A percentile compares a stretch with the other conserved stretches of the same genome.
These are phyloP conservation scores for Acorus calamus DNA, from an alignment of 106 monocot species.

Conservation along the genomic window DNA sequence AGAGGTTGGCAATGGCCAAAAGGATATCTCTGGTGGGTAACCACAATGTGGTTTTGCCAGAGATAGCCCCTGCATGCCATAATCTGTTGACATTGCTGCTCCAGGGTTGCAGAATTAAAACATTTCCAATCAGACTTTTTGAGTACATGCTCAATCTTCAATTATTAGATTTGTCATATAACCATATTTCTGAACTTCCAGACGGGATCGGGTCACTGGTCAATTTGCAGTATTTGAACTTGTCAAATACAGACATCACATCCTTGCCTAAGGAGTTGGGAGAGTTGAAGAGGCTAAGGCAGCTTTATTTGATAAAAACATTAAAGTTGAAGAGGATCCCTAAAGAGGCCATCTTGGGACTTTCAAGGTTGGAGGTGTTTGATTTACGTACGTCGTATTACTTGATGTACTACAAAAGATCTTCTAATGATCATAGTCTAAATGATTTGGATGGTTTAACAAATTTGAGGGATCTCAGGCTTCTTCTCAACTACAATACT, in stretches of 20 bases:
- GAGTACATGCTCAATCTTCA: not conserved
- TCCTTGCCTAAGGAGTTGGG: conserved; percentile 4
- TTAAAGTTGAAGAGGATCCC: not conserved
- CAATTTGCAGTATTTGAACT: not conserved
- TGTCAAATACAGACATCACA: not conserved
- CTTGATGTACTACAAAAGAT: not conserved
- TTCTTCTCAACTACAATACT: not conserved
- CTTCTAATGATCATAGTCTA: no score
- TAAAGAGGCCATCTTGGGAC: not conserved
- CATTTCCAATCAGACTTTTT: not conserved
- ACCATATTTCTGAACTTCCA: not conserved
- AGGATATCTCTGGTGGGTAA: conserved; percentile 4
- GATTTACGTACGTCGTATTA: not conserved
- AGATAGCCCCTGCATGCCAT: not conserved
- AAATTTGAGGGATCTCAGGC: no score
- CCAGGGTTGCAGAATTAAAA: not conserved
- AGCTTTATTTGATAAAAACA: not conserved
- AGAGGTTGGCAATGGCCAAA: not conserved
- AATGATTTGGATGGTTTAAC: no score
- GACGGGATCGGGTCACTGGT: not conserved
- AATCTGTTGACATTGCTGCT: not conserved
- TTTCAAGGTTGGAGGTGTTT: not conserved
- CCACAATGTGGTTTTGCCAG: not conserved
- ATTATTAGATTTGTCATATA: conserved; percentile 8
- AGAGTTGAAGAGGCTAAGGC: conserved; percentile 1